A percentile compares a stretch with the other conserved stretches of the same genome.
phyloP scores from a whole-genome alignment of 345 rosid species.

The Populus euphratica region DNA sequence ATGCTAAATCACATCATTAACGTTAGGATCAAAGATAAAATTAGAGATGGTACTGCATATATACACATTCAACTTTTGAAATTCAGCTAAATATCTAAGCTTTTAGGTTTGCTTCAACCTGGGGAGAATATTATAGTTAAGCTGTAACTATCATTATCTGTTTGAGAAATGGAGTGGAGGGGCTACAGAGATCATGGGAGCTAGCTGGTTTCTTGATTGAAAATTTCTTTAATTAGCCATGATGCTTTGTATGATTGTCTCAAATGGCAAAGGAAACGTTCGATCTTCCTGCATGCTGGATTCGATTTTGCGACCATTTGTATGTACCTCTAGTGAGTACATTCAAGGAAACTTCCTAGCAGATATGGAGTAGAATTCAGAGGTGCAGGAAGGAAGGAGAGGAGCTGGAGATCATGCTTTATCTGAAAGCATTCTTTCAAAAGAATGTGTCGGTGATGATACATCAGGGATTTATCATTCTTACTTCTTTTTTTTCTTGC shows the following conservation, averaged over 20 bases:
- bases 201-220: not conserved
- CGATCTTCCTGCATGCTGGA: not conserved
- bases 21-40: not conserved
- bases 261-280: not conserved
- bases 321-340: constrained; percentile 25
- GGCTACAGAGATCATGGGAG: not conserved
- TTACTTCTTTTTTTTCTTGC: not conserved
- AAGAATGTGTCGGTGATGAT: not conserved
- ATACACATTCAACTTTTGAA: not conserved
- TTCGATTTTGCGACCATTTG: constrained; percentile 15
- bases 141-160: not conserved
- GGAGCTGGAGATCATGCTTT: not conserved
- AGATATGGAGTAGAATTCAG: not conserved
- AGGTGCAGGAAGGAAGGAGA: not conserved
- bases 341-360: constrained; percentile 42
- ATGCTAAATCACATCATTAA: constrained; percentile 2
- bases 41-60: not conserved
- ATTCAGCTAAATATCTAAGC: not conserved
- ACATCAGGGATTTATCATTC: not conserved
- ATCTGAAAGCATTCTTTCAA: constrained; percentile 2
- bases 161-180: not conserved
- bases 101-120: not conserved
- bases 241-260: not conserved
- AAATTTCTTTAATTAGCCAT: not conserved
- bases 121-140: not conserved